Percentiles rank a stretch among this genome's conserved stretches.
Evolutionary conservation across 1,284 basidiomycete species (phyloP).

Genomic region (Vanrija humicola): DNA sequence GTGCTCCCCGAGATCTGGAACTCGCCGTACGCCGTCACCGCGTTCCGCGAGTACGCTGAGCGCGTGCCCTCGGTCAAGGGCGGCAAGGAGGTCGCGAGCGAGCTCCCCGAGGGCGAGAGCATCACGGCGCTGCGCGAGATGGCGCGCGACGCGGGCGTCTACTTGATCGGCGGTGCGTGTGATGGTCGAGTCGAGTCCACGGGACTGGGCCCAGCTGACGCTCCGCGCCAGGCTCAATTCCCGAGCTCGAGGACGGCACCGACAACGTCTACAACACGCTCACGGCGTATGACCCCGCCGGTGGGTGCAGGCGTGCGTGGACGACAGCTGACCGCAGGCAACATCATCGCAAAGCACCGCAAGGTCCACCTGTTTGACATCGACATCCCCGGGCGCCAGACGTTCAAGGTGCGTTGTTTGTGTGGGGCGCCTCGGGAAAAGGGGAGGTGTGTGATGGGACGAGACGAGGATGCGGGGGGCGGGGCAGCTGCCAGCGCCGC

Average conservation of each 20-base stretch:
- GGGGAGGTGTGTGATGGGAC: too few relatives aligned
- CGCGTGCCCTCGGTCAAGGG: conserved; percentile 56
- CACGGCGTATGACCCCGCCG: conserved; percentile 82
- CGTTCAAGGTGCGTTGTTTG: conserved; percentile 68
- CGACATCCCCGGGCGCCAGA: conserved; percentile 94
- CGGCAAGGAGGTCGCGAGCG: conserved; percentile 6
- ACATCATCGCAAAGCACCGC: conserved; percentile 80
- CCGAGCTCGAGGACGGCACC: conserved; percentile 65
- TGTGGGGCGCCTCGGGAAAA: not conserved
- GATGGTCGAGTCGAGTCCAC: not conserved
- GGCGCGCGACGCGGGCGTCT: conserved; percentile 75
- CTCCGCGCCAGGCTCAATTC: conserved; percentile 68
- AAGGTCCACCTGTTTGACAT: conserved; percentile 99
- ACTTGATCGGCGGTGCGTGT: conserved; percentile 81
- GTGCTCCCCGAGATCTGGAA: conserved; percentile 98
- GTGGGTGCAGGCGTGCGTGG: conserved; percentile 43
- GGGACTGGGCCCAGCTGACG: not conserved
- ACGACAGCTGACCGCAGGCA: conserved; percentile 54
- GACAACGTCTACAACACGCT: conserved; percentile 85
- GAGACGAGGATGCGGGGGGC: too few relatives aligned
- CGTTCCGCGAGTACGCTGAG: conserved; percentile 83
- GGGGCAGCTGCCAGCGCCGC: too few relatives aligned
- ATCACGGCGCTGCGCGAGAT: conserved; percentile 75
- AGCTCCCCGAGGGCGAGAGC: conserved; percentile 60
- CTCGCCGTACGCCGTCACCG: conserved; percentile 84